Conservation (phyloP, 805 yeast species). For the Scheffersomyces lignosus region DNA sequence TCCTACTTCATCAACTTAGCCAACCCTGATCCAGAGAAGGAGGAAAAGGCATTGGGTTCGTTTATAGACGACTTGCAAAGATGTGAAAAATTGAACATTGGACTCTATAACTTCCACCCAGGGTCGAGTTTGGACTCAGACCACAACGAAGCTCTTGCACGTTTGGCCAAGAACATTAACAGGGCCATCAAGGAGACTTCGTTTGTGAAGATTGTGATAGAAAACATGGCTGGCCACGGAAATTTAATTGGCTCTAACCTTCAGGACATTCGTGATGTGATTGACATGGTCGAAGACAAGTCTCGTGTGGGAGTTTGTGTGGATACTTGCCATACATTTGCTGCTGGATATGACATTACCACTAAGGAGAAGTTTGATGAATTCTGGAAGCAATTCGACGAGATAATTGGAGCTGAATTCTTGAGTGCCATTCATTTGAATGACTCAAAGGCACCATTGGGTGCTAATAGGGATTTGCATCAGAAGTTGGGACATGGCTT, state of each 20-base stretch:
- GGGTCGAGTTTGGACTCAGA: conserved; percentile 81
- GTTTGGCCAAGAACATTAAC: conserved; percentile 79
- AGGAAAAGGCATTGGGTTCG: conserved; percentile 69
- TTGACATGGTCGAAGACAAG: conserved; percentile 77
- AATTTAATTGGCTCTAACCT: conserved; percentile 80
- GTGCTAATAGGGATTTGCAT: conserved; percentile 88
- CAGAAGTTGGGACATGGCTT: conserved; percentile 89
- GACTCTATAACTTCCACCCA: conserved; percentile 88
- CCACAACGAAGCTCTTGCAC: conserved; percentile 59
- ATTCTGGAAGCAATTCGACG: conserved; percentile 80
- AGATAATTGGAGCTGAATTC: conserved; percentile 70
- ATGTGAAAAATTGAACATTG: conserved; percentile 83
- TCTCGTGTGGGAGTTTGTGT: conserved; percentile 90
- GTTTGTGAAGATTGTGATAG: conserved; percentile 85
- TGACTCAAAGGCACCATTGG: conserved; percentile 93
- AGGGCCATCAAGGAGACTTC: conserved; percentile 69
- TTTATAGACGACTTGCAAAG: conserved; percentile 84
- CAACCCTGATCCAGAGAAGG: conserved; percentile 82
- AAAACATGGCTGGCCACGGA: conserved; percentile 98
- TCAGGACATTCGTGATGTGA: conserved; percentile 73
- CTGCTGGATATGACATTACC: conserved; percentile 92
- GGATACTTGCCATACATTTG: conserved; percentile 95
- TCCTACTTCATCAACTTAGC: conserved; percentile 92
- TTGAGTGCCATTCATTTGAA: conserved; percentile 83
- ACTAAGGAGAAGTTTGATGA: conserved; percentile 52